Conservation (phyloP, 257 asterid genomes). For the Forsythia viridissima region DNA sequence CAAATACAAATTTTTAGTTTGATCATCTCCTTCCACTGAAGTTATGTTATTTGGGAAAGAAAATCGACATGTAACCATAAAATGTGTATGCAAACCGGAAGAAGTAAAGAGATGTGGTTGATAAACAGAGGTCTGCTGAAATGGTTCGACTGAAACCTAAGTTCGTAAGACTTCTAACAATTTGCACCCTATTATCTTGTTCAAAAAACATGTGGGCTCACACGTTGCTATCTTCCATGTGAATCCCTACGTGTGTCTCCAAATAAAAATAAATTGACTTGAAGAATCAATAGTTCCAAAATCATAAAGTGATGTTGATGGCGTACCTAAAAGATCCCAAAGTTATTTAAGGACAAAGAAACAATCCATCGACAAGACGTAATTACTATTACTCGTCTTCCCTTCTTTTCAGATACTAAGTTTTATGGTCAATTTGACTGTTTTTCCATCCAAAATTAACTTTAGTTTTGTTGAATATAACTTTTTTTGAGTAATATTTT, state of each 20-base stretch:
- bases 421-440: background rate
- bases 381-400: background rate
- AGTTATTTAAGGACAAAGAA: slow-evolving; percentile 26
- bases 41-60: background rate
- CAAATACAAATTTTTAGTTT: background rate
- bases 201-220: slow-evolving; percentile 46
- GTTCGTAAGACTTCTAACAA: background rate
- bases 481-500: too few species aligned
- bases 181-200: slow-evolving; percentile 21
- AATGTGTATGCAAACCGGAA: background rate
- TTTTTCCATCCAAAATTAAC: background rate
- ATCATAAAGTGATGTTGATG: slow-evolving; percentile 45
- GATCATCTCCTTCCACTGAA: background rate
- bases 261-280: slow-evolving; percentile 38
- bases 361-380: slow-evolving; percentile 30
- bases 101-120: background rate
- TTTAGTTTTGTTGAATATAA: too few species aligned
- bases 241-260: slow-evolving; percentile 39
- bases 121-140: background rate
- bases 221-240: slow-evolving; percentile 52
- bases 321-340: slow-evolving; percentile 38
- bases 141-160: background rate
- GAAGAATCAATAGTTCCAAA: slow-evolving; percentile 37
- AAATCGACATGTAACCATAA: background rate
- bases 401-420: background rate